Evolutionary conservation across 2,329 filamentous ascomycete species (phyloP).

Genomic region (Neofusicoccum kwambonambiense): DNA sequence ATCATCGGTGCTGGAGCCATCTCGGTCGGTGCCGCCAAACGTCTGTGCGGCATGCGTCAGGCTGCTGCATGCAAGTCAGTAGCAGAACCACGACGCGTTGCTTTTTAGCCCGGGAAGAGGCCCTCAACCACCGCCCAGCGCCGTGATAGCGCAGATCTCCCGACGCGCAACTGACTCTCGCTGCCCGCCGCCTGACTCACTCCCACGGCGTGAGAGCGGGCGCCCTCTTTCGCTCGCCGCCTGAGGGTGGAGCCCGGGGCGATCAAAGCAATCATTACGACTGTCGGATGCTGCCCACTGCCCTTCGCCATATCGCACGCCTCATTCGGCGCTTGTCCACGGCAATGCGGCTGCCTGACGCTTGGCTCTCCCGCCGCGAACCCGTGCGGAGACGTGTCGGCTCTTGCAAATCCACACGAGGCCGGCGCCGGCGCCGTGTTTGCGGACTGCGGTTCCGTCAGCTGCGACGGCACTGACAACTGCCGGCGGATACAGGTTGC

Average conservation of each 20-base stretch:
- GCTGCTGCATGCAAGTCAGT: conserved; percentile 5
- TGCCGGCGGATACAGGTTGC: not conserved
- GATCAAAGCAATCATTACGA: conserved; percentile 1
- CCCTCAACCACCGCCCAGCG: not conserved
- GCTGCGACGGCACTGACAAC: not conserved
- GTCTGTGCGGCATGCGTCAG: conserved; percentile 1
- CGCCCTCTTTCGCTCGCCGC: not conserved
- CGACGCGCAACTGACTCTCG: not conserved
- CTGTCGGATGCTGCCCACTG: not conserved
- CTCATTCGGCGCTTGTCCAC: not conserved
- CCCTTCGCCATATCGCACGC: not conserved
- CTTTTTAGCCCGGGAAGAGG: not conserved
- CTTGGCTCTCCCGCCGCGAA: not conserved
- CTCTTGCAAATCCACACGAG: not conserved
- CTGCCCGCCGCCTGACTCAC: conserved; percentile 14
- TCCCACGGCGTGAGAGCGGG: not conserved
- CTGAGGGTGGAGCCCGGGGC: not conserved
- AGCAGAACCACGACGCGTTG: not conserved
- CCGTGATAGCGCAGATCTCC: conserved; percentile 11
- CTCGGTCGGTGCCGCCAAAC: conserved; percentile 2
- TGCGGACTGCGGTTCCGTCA: not conserved
- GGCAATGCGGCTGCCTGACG: too few species aligned
- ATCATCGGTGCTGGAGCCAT: not conserved
- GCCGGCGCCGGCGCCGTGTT: not conserved
- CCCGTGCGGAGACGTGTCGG: not conserved